Evolutionary conservation across 2,329 filamentous ascomycete genomes (phyloP), one percentile per base, ranked within the genome.

Genomic region (Cryphonectria parasitica): DNA sequence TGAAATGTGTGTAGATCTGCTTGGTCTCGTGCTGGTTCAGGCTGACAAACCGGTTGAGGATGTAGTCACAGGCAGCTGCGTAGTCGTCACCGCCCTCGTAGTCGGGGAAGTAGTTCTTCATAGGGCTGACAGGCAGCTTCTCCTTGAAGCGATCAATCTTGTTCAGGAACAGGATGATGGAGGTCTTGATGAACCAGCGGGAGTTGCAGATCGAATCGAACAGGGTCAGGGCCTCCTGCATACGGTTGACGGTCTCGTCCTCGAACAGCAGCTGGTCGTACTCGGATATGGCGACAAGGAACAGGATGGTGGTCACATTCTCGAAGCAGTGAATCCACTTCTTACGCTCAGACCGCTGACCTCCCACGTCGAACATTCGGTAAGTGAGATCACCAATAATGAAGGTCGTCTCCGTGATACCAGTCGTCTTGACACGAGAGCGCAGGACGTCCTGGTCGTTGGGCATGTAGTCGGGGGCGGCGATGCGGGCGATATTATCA

Each of bases 241-340:
- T 96, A 86, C 94, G 92, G 82, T 96, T 96, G 88, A 96, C 93
- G 0, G 93, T 97, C 86, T 97, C 95, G 79, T 98, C 95, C 81
- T 98, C 95, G 81, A 98, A 97, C 62, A 98, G 88, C 73, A 97
- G 87, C 84, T 97, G 95, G 80, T 98, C 95, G 85, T 98, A 98
- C 82, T 97, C 95, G 75, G 94, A 97, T 77, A 98, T 97, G 82
- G 95, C 95, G 75, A 98, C 95, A 69, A 97, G 85, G 90, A 98
- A 98, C 54, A 98, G 91, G 76, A 98, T 97, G 13, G 95, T 97
- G 11, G 94, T 97, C 78, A 98, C 95, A 77, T 98, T 97, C 85
- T 98, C 95, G 83, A 98, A 98, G 85, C 95, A 97, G 85, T 98
- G 95, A 77, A 98, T 98, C 95, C 95, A 98, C 89, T 98, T 98